These are phyloP conservation scores for Lasiodiplodia sp. DNA, from an alignment of 2,329 filamentous ascomycete species.

Conservation along the genomic window DNA sequence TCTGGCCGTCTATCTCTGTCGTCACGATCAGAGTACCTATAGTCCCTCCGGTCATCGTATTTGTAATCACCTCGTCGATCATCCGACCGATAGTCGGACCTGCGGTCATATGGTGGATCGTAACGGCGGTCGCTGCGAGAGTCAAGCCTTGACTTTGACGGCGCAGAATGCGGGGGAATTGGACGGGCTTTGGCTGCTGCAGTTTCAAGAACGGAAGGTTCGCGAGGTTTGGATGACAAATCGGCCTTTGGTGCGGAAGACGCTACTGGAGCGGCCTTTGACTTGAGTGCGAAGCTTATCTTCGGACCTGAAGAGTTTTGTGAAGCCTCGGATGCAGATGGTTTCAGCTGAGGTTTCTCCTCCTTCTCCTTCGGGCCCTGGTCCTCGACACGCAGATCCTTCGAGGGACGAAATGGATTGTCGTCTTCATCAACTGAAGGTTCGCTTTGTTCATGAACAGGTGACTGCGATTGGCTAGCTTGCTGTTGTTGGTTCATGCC, in stretches of 20 bases:
- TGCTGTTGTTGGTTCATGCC: conserved; percentile 26
- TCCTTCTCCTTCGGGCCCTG: conserved; percentile 59
- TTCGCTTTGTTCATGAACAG: conserved; percentile 35
- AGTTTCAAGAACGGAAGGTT: conserved; percentile 48
- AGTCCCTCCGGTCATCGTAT: conserved; percentile 32
- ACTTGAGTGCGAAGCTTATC: conserved; percentile 94
- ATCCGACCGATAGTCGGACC: conserved; percentile 42
- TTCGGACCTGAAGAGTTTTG: conserved; percentile 66
- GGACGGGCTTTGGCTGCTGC: conserved; percentile 47
- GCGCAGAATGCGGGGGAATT: conserved; percentile 9
- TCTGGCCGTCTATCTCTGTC: conserved; percentile 31
- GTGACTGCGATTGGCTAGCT: conserved; percentile 31
- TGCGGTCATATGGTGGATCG: conserved; percentile 28
- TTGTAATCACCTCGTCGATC: conserved; percentile 46
- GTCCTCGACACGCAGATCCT: conserved; percentile 71
- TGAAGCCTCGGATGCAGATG: conserved; percentile 62
- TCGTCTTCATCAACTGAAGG: conserved; percentile 61
- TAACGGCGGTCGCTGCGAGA: conserved; percentile 28
- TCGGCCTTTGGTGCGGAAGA: conserved; percentile 60
- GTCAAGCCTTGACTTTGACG: conserved; percentile 22
- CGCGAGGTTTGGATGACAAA: conserved; percentile 46
- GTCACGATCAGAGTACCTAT: conserved; percentile 32
- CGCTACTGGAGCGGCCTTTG: conserved; percentile 65
- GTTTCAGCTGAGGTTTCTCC: conserved; percentile 64
- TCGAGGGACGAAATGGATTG: conserved; percentile 68